Evolutionary conservation across 1,139 yeast species (phyloP), one percentile per base, ranked within the genome.

Genomic region (Pichia sp.): DNA sequence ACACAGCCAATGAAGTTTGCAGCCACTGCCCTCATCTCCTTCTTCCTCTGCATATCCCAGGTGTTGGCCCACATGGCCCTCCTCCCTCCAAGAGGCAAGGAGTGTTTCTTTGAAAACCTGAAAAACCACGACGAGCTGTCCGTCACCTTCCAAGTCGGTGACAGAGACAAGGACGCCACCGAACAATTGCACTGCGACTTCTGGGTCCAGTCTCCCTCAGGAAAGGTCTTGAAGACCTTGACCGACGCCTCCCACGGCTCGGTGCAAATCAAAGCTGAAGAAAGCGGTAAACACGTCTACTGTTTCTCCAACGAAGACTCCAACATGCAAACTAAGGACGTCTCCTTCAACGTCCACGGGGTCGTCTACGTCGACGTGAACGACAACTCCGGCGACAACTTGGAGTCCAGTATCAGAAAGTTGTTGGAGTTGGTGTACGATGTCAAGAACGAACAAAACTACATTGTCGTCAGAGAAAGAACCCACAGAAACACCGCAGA

Each of bases 401-500:
- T 93, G 61, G 98, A 93, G 62, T 81, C 84, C 52, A 91, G 96
- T 47, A 88, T 93, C 48, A 81, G 82, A 66, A 79, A 82, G 66
- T 75, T 93, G 61, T 72, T 83, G 55, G 88, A 86, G 55, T 74
- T 88, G 60, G 84, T 95, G 40, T 81, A 81, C 58, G 96, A 89
- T 61, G 90, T 93, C 53, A 86, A 85, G 70, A 94, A 91, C 58
- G 99, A 93, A 71, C 94, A 85, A 65, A 81, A 89, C 57, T 93
- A 93, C 71, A 84, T 93, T 62, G 96, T 90, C 42, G 90, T 93
- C 53, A 84, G 99, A 70, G 99, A 93, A 71, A 84, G 98, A 71
- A 87, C 96, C 31, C 99, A 93, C 70, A 86, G 99, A 77, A 93
- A 93, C 71, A 93, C 99, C 17, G 98, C 99, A 8, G 99, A 93